phyloP scores from a whole-genome alignment of 371 early-diverging fungal genomes.

The Rhizopus stolonifer region DNA sequence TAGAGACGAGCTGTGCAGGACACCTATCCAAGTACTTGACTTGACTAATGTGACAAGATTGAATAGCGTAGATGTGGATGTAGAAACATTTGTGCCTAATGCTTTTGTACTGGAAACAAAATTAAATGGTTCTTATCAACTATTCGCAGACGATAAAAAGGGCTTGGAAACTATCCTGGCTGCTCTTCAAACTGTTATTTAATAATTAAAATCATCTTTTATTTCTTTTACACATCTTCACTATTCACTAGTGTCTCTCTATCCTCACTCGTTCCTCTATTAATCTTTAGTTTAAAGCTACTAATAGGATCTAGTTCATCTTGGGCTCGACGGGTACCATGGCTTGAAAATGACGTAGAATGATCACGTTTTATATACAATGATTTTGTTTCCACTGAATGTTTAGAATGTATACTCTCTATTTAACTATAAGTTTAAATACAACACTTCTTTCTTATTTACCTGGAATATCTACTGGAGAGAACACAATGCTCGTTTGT shows the following conservation, averaged over 20 bases:
- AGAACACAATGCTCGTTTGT: background rate
- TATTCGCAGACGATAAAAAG: conserved; percentile 38
- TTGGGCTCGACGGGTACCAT: conserved; percentile 27
- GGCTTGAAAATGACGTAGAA: conserved; percentile 4
- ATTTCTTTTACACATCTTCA: background rate
- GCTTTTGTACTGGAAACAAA: conserved; percentile 43
- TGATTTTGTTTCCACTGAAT: background rate
- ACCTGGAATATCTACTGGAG: background rate
- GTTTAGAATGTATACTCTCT: no score
- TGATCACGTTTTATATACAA: conserved; percentile 7
- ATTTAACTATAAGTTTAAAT: background rate
- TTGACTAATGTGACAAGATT: conserved; percentile 36
- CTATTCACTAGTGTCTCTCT: conserved; percentile 18
- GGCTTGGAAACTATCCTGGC: conserved; percentile 23
- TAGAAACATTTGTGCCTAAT: conserved; percentile 44
- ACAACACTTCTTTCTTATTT: background rate
- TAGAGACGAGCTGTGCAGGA: conserved; percentile 17
- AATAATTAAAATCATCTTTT: conserved; percentile 4
- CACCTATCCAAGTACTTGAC: conserved; percentile 48
- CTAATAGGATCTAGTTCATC: conserved; percentile 26
- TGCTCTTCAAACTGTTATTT: conserved; percentile 41
- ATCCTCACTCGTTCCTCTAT: conserved; percentile 20
- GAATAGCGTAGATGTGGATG: conserved; percentile 31
- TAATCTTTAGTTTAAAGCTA: conserved; percentile 16
- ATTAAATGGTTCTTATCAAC: conserved; percentile 34